Conservation (phyloP, 164 flowering plant genomes). For the Vitis rotundifolia region DNA sequence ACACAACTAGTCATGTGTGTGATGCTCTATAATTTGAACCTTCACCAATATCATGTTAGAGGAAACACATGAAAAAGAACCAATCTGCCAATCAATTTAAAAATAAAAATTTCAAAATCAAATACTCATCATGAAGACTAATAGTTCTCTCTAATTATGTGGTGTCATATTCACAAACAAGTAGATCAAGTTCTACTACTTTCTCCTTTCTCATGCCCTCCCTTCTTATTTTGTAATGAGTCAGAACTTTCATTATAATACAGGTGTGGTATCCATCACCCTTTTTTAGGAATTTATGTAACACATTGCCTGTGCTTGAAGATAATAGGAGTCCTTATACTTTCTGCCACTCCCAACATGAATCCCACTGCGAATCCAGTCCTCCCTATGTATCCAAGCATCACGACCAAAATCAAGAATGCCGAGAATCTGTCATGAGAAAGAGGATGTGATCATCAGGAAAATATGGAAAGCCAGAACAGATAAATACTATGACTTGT, state of each 20-base stretch:
- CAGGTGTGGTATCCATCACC: background rate
- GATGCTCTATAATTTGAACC: too few species aligned
- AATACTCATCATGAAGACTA: too few species aligned
- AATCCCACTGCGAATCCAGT: slow-evolving; percentile 87
- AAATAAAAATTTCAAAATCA: too few species aligned
- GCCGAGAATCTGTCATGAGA: slow-evolving; percentile 67
- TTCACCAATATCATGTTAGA: too few species aligned
- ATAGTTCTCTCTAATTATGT: too few species aligned
- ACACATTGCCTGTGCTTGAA: slow-evolving; percentile 94
- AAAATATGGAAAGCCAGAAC: background rate
- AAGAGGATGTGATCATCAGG: background rate
- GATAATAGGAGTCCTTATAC: slow-evolving; percentile 83
- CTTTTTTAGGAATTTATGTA: slow-evolving; percentile 61
- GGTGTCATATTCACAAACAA: too few species aligned
- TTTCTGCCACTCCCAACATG: slow-evolving; percentile 85
- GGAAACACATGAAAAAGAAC: too few species aligned
- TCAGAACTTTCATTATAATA: too few species aligned
- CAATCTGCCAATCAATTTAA: too few species aligned
- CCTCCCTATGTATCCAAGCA: slow-evolving; percentile 94
- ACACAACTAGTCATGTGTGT: too few species aligned
- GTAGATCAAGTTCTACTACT: too few species aligned
- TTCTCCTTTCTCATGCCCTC: background rate
- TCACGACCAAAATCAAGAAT: slow-evolving; percentile 86
- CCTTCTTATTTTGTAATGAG: too few species aligned
- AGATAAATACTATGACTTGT: background rate